Base-by-base conservation (phyloP, 768 basidiomycete species). In the Hypsizygus marmoreus region DNA sequence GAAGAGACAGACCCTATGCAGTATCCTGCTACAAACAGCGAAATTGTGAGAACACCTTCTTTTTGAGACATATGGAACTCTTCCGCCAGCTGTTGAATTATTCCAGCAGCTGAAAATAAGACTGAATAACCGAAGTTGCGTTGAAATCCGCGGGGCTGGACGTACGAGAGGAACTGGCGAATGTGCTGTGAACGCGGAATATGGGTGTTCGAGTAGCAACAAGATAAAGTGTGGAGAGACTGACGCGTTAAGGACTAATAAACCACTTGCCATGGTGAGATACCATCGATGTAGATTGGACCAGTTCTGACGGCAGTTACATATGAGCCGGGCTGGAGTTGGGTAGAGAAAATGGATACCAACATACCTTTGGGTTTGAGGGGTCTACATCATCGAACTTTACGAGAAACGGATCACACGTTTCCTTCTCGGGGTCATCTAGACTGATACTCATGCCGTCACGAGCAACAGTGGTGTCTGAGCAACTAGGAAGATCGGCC, bases 1-100 rank as follows among this genome's bases (percentile, higher is more conserved):
- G 22, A 31, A 2, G 12, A 24, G 23, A 51, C 63, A 40, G 33
- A 70, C 69, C 84, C 84, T 16, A 84, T 70, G 49, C 77, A 80
- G 54, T 83, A 86, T n/a, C 84, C 84, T n/a, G 72, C 72, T 11
- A 86, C 75, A 59, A 85, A 86, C 4, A 86, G 70, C 2, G 84
- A 77, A 24, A 86, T 71, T 0, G 75, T 77, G 36, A 86, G 69
- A 7, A 70, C 73, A 4, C 68, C 80, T 19, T 81, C 70, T 57
- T 78, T 81, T 23, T 64, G 14, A 4, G 75, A 73, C 57, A 85
- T 70, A 8, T 66, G 51, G 49, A 83, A 83, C 25, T 78, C 61
- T 6, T 69, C 44, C 50, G 68, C 69, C 28, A 86, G 56, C 13
- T 70, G 56, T 1, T 64, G 59, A 23, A 77, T 63, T 44, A 82